Percentiles rank a stretch among this genome's conserved stretches.
Conservation (phyloP, 2,329 filamentous ascomycete species). For the Aureobasidium sp. region DNA sequence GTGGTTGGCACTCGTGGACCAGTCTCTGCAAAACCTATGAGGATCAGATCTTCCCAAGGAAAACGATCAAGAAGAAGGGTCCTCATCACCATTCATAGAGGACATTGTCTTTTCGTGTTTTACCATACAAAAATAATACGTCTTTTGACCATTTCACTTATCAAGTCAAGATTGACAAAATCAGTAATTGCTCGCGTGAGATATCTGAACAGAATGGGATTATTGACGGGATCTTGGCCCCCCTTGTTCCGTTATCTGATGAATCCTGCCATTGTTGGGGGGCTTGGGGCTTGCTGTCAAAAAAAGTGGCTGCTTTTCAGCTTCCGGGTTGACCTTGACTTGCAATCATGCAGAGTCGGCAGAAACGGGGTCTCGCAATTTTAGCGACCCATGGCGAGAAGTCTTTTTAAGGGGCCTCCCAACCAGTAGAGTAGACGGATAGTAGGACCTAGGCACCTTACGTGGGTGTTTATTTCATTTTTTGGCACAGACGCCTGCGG, state of each 20-base stretch:
- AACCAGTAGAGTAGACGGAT: not conserved
- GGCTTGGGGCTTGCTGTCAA: not conserved
- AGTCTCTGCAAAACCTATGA: constrained; percentile 23
- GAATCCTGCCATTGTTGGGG: not conserved
- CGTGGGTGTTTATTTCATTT: not conserved
- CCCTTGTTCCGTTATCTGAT: not conserved
- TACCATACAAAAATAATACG: not conserved
- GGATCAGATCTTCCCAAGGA: constrained; percentile 19
- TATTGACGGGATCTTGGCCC: too few relatives aligned
- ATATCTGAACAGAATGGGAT: too few relatives aligned
- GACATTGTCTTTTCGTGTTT: not conserved
- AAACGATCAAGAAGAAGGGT: constrained; percentile 5
- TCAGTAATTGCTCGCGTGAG: too few relatives aligned
- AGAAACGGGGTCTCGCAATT: constrained; percentile 3
- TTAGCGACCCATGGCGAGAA: not conserved
- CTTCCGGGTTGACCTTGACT: not conserved
- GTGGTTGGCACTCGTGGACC: constrained; percentile 26
- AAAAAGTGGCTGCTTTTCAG: not conserved
- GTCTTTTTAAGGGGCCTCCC: not conserved
- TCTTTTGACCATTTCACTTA: too few relatives aligned
- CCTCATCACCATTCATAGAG: not conserved
- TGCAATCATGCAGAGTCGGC: constrained; percentile 3
- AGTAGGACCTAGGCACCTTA: not conserved
- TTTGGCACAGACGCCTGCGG: constrained; percentile 12
- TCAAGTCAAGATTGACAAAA: too few relatives aligned